Conservation (phyloP, 2,329 filamentous ascomycete species). For the Aspergillus fischeri region DNA sequence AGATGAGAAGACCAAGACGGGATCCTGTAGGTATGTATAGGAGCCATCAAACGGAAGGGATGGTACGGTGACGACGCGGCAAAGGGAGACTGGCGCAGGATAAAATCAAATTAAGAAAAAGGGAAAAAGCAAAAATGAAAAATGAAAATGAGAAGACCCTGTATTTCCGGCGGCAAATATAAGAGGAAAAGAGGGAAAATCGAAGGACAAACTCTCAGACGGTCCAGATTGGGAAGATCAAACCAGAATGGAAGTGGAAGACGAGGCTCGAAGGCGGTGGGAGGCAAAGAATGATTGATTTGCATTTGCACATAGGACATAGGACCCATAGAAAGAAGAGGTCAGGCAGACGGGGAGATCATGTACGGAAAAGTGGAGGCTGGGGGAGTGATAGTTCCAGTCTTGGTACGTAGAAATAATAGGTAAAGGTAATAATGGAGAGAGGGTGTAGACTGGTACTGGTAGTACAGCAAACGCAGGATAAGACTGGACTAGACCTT, state of each 20-base stretch:
- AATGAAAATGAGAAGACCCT: background rate
- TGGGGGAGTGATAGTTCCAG: conserved; percentile 6
- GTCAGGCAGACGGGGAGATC: conserved; percentile 21
- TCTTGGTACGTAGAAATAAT: background rate
- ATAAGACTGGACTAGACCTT: background rate
- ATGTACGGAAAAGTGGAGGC: conserved; percentile 25
- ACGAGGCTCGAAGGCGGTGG: conserved; percentile 21
- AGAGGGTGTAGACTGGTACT: background rate
- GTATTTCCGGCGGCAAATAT: background rate
- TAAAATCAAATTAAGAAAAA: background rate
- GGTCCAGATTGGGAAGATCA: conserved; percentile 1
- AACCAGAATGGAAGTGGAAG: conserved; percentile 15
- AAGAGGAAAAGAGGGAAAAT: conserved; percentile 1
- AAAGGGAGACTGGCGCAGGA: conserved; percentile 19
- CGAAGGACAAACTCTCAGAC: background rate
- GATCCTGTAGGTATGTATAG: conserved; percentile 18
- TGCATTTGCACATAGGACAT: background rate
- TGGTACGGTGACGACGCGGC: conserved; percentile 20
- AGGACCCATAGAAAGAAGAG: conserved; percentile 22
- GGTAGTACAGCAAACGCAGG: conserved; percentile 17
- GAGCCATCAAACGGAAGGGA: conserved; percentile 23
- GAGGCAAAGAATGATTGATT: conserved; percentile 8
- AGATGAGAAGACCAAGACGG: background rate
- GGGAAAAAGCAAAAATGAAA: background rate
- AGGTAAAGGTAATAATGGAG: no score